A percentile compares a stretch with the other conserved stretches of the same genome.
phyloP scores from a whole-genome alignment of 129 eudicot species.

The Gnaphalium uliginosum region DNA sequence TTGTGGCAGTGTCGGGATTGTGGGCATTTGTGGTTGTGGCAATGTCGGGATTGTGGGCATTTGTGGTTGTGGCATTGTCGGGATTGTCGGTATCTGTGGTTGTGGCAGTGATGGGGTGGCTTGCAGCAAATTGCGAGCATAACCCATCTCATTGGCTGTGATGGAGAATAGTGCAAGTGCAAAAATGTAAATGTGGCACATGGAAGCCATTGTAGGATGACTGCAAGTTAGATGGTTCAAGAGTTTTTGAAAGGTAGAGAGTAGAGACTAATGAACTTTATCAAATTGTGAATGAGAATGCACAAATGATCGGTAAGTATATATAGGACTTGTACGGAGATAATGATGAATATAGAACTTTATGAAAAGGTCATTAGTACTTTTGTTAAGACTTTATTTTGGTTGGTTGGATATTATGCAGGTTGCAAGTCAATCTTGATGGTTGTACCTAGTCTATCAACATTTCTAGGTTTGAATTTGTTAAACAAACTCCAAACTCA shows the following conservation, averaged over 20 bases:
- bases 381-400: background rate
- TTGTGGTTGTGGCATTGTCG: slow-evolving; percentile 29
- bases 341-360: background rate
- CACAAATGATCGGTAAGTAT: background rate
- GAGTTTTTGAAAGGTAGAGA: background rate
- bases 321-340: background rate
- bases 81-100: slow-evolving; percentile 30
- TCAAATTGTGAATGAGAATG: slow-evolving; percentile 4
- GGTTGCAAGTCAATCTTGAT: slow-evolving; percentile 3
- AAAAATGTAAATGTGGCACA: background rate
- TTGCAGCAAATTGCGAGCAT: slow-evolving; percentile 26
- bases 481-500: slow-evolving; percentile 10
- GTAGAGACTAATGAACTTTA: background rate
- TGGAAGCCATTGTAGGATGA: slow-evolving; percentile 2
- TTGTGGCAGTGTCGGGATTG: background rate
- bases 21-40: slow-evolving; percentile 37
- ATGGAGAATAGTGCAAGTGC: background rate
- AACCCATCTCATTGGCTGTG: slow-evolving; percentile 25
- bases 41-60: slow-evolving; percentile 28
- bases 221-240: background rate
- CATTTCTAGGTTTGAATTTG: background rate
- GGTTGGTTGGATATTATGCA: slow-evolving; percentile 9
- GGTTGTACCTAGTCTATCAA: background rate
- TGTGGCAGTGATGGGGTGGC: slow-evolving; percentile 26
- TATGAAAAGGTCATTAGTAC: background rate